Percentiles rank a stretch among this genome's conserved stretches.
Conservation (phyloP, 2,329 filamentous ascomycete species). For the Gnomoniopsis sp. region DNA sequence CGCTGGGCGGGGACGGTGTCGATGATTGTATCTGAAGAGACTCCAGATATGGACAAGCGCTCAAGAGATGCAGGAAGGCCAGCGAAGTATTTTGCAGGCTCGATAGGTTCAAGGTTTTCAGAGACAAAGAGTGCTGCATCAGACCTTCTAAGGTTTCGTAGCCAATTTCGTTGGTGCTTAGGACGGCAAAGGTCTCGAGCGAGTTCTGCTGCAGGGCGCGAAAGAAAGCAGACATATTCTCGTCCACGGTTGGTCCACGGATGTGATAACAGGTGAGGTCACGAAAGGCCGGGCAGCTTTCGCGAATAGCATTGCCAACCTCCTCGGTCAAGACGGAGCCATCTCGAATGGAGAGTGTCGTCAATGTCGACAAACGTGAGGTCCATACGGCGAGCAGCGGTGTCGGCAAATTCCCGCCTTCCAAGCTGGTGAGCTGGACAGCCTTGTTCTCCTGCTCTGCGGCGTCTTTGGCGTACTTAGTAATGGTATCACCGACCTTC, state of each 20-base stretch:
- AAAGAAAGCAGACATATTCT: slow-evolving; percentile 57
- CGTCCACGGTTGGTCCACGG: slow-evolving; percentile 46
- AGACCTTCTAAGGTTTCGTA: slow-evolving; percentile 55
- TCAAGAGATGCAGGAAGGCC: slow-evolving; percentile 27
- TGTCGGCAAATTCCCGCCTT: slow-evolving; percentile 46
- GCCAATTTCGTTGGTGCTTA: slow-evolving; percentile 53
- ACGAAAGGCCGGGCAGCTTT: slow-evolving; percentile 58
- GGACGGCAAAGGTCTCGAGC: slow-evolving; percentile 55
- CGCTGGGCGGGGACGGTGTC: slow-evolving; percentile 13
- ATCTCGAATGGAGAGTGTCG: slow-evolving; percentile 57
- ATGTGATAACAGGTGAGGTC: slow-evolving; percentile 55
- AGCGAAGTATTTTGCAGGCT: slow-evolving; percentile 28
- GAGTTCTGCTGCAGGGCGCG: slow-evolving; percentile 51
- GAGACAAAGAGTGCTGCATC: slow-evolving; percentile 33
- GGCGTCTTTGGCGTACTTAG: slow-evolving; percentile 42
- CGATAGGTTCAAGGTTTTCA: slow-evolving; percentile 30
- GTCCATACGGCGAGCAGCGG: slow-evolving; percentile 56
- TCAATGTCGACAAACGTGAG: slow-evolving; percentile 54
- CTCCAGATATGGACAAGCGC: slow-evolving; percentile 32
- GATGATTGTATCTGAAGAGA: slow-evolving; percentile 30
- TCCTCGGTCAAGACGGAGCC: slow-evolving; percentile 56
- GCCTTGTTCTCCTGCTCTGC: slow-evolving; percentile 39
- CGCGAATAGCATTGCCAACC: slow-evolving; percentile 49
- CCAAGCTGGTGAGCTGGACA: slow-evolving; percentile 55
- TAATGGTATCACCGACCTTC: slow-evolving; percentile 56